Base-by-base conservation (phyloP, 768 basidiomycete species). In the Sutorius australiensis region DNA sequence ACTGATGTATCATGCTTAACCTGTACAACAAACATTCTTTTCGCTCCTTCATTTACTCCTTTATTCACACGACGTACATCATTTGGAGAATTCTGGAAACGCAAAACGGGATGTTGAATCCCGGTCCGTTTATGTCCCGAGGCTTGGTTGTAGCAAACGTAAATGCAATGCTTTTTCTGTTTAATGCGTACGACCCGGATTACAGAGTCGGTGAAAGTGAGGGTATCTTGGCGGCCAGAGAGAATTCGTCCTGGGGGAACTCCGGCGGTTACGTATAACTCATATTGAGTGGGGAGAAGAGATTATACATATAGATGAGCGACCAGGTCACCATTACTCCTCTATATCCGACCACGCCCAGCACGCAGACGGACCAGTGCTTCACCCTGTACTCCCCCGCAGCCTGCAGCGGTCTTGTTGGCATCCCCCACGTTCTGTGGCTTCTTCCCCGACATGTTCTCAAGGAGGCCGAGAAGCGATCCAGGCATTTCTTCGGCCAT, bases 401-500 rank as follows among this genome's bases (percentile, higher is more conserved):
- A 48, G 33, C 37, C 50, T n/a, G 53, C 54, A 44, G 39, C 48
- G 34, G 50, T 54, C 46, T 52, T 46, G 36, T 27, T 31, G 3
- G 55, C 6, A 8, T 40, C 43, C 8, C 32, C 53, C 10, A 31
- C 46, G 5, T 46, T 49, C 16, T 57, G 53, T 6, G 58, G 38
- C 51, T 66, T 68, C 54, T 61, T 67, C 9, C 62, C 64, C 0
- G 53, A 39, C 44, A 70, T 38, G 7, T 53, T 56, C 19, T 69
- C 63, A 6, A 68, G 42, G 9, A 64, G 61, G 19, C 67, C 66
- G 53, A 72, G 74, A 48, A 79, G 52, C 6, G 71, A 75, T 16
- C 74, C 76, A 2, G 73, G 68, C 76, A 79, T 74, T 61, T 80
- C 76, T 55, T 70, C 71, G 53, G 72, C 71, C 71, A 76, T 73